Percentiles rank a stretch among this genome's conserved stretches.
phyloP scores from a whole-genome alignment of 208 protist genomes.

The Naegleria fowleri region DNA sequence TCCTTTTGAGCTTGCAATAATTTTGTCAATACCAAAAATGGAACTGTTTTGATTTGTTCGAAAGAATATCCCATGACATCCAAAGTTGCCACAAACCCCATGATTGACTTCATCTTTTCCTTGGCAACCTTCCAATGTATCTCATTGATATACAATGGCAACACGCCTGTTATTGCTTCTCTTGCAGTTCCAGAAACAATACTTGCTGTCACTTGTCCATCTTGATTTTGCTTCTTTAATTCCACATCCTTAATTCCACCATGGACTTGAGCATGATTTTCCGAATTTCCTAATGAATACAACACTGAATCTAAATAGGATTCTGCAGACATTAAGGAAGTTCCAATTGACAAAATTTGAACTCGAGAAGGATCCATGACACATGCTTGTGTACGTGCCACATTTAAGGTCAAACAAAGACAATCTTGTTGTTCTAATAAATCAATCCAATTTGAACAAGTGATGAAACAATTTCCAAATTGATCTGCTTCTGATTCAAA shows the following conservation, averaged over 20 bases:
- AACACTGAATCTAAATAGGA: not conserved
- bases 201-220: not conserved
- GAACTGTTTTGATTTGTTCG: not conserved
- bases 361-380: not conserved
- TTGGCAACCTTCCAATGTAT: not conserved
- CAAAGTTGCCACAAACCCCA: not conserved
- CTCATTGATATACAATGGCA: constrained; percentile 8
- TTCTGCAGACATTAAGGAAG: not conserved
- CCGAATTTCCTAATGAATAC: not conserved
- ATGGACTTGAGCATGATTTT: not conserved
- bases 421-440: not conserved
- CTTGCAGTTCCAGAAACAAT: not conserved
- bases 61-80: not conserved
- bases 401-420: not conserved
- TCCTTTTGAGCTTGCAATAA: not conserved
- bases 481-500: not conserved
- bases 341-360: not conserved
- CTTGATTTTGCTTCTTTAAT: not conserved
- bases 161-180: not conserved
- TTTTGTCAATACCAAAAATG: not conserved
- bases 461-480: not conserved
- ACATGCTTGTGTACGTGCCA: not conserved
- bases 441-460: not conserved
- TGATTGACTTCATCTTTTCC: not conserved
- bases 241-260: not conserved